phyloP scores from a whole-genome alignment of 2,329 filamentous ascomycete species.

The Neofusicoccum sp. region DNA sequence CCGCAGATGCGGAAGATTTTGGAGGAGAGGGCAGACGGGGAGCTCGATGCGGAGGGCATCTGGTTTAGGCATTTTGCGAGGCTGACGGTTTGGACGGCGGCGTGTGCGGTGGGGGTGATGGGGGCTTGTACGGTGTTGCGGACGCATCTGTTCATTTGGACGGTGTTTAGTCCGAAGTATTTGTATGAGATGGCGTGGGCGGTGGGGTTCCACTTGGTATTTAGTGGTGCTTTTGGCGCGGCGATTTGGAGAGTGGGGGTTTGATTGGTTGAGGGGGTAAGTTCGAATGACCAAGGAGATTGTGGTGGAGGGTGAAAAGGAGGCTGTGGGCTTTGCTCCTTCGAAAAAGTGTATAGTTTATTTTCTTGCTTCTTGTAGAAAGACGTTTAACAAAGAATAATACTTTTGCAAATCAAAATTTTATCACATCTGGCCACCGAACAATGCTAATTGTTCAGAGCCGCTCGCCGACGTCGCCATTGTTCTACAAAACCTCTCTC shows the following conservation, averaged over 20 bases:
- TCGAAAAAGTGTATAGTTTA: too few species aligned
- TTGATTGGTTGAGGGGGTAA: neutral
- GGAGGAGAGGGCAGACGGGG: neutral
- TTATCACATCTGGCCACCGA: too few species aligned
- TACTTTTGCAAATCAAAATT: too few species aligned
- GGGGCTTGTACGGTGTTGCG: conserved; percentile 78
- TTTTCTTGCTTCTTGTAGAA: too few species aligned
- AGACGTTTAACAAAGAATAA: too few species aligned
- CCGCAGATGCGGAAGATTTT: conserved; percentile 20
- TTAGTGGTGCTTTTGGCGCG: conserved; percentile 33
- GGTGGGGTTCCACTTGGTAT: conserved; percentile 69
- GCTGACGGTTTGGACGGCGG: conserved; percentile 68
- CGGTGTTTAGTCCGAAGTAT: conserved; percentile 96
- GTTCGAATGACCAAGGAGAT: too few species aligned
- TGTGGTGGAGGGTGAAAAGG: too few species aligned
- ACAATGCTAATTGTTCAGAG: too few species aligned
- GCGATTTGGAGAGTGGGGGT: conserved; percentile 27
- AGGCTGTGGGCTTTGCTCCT: too few species aligned
- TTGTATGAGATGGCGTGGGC: conserved; percentile 90
- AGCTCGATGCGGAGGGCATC: neutral
- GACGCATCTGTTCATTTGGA: conserved; percentile 97
- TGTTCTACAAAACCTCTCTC: too few species aligned
- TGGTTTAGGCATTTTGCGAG: conserved; percentile 54
- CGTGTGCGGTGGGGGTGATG: conserved; percentile 74
- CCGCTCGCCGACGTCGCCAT: too few species aligned